Conservation (phyloP, 164 flowering plant species). For the Akebia trifoliata region DNA sequence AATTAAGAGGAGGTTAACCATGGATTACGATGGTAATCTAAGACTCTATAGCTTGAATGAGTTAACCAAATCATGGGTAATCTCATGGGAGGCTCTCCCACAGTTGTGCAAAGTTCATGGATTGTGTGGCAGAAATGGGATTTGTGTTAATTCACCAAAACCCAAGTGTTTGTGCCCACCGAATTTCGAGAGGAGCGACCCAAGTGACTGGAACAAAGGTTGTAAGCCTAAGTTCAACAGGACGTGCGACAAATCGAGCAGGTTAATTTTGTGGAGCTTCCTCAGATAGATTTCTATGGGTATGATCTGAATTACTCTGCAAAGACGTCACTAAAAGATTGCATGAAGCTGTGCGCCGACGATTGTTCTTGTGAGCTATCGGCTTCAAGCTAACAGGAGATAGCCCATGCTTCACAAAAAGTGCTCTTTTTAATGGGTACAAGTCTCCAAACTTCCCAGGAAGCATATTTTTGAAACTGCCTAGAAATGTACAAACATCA, state of each 20-base stretch:
- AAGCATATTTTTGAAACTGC: conserved; percentile 20
- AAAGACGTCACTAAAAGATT: conserved; percentile 9
- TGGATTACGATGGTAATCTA: conserved; percentile 17
- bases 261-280: conserved; percentile 21
- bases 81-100: conserved; percentile 11
- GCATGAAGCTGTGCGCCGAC: conserved; percentile 22
- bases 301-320: conserved; percentile 15
- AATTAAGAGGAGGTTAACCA: conserved; percentile 11
- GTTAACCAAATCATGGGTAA: conserved; percentile 8
- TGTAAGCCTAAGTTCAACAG: conserved; percentile 29
- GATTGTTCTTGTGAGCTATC: conserved; percentile 24
- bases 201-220: conserved; percentile 28
- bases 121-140: conserved; percentile 11
- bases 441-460: conserved; percentile 6
- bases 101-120: conserved; percentile 17
- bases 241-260: conserved; percentile 17
- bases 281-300: conserved; percentile 29
- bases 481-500: neutral
- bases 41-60: conserved; percentile 19
- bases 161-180: conserved; percentile 14
- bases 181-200: conserved; percentile 10
- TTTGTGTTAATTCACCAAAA: conserved; percentile 9
- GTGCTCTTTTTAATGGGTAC: conserved; percentile 13
- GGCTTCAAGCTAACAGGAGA: conserved; percentile 23
- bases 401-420: neutral